Evolutionary conservation across 208 protist genomes (phyloP).

Genomic region (Histomonas meleagridis): DNA sequence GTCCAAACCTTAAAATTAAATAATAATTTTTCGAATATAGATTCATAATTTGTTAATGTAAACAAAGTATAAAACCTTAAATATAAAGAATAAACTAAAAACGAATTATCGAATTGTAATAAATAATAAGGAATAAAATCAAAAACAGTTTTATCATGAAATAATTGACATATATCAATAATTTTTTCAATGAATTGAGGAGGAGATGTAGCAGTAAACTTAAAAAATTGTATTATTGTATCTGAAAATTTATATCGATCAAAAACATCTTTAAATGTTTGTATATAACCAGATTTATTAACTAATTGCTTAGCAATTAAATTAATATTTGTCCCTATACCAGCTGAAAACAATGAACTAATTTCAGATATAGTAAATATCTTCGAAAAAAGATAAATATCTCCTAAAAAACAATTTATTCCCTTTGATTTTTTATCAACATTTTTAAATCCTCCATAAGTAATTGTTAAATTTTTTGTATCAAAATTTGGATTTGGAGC

Average conservation of each 20-base stretch:
- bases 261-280: not conserved
- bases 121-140: not conserved
- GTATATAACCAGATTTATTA: too few species aligned
- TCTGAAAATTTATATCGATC: not conserved
- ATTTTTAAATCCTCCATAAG: not conserved
- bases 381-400: not conserved
- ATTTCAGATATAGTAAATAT: not conserved
- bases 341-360: not conserved
- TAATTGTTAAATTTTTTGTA: not conserved
- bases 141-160: not conserved
- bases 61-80: not conserved
- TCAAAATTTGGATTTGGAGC: not conserved
- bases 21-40: not conserved
- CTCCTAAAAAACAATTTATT: not conserved
- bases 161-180: not conserved
- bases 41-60: not conserved
- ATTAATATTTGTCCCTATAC: not conserved
- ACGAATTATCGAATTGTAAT: too few species aligned
- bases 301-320: not conserved
- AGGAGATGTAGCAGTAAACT: not conserved
- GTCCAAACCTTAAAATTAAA: constrained; percentile 3
- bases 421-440: not conserved
- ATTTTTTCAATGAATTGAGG: not conserved
- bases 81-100: not conserved
- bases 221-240: not conserved